phyloP scores from a whole-genome alignment of 352 stramenopile genomes.

The Globisporangium okanoganense region DNA sequence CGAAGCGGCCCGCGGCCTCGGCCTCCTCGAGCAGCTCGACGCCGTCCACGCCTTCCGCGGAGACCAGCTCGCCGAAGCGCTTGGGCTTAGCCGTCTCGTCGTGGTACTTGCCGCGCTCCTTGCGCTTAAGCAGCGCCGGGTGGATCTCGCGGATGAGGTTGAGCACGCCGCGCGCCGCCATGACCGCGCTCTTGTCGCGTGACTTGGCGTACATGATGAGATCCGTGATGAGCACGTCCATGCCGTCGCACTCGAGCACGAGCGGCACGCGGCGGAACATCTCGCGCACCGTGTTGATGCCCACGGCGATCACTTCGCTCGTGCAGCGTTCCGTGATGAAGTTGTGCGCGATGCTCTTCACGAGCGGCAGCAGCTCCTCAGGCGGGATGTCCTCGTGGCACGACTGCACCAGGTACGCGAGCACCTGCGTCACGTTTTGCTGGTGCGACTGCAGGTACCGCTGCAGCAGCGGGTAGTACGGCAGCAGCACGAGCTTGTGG shows the following conservation, averaged over 20 bases:
- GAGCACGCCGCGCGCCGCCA: slow-evolving; percentile 94
- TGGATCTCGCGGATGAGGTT: slow-evolving; percentile 97
- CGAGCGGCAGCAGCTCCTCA: slow-evolving; percentile 94
- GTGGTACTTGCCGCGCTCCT: slow-evolving; percentile 94
- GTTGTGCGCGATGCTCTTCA: slow-evolving; percentile 98
- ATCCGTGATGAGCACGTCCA: slow-evolving; percentile 89
- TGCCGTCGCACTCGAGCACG: slow-evolving; percentile 91
- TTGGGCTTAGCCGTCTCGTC: slow-evolving; percentile 81
- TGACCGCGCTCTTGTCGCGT: slow-evolving; percentile 95
- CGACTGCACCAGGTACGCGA: slow-evolving; percentile 97
- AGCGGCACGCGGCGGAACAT: slow-evolving; percentile 94
- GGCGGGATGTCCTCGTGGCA: slow-evolving; percentile 97
- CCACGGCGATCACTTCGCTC: slow-evolving; percentile 96
- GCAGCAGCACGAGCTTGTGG: slow-evolving; percentile 96
- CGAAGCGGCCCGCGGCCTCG: slow-evolving; percentile 66
- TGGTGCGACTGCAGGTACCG: slow-evolving; percentile 89
- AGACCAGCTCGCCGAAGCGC: slow-evolving; percentile 89
- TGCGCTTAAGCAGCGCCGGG: slow-evolving; percentile 94
- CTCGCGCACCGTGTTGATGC: slow-evolving; percentile 96
- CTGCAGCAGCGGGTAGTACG: slow-evolving; percentile 96
- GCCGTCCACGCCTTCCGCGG: slow-evolving; percentile 92
- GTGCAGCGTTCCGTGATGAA: slow-evolving; percentile 97
- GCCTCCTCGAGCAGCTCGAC: slow-evolving; percentile 92
- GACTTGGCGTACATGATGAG: slow-evolving; percentile 96
- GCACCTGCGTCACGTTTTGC: slow-evolving; percentile 91